These are phyloP conservation scores for Aspergillus heteromorphus DNA, from an alignment of 495 filamentous ascomycete genomes.

Conservation along the genomic window DNA sequence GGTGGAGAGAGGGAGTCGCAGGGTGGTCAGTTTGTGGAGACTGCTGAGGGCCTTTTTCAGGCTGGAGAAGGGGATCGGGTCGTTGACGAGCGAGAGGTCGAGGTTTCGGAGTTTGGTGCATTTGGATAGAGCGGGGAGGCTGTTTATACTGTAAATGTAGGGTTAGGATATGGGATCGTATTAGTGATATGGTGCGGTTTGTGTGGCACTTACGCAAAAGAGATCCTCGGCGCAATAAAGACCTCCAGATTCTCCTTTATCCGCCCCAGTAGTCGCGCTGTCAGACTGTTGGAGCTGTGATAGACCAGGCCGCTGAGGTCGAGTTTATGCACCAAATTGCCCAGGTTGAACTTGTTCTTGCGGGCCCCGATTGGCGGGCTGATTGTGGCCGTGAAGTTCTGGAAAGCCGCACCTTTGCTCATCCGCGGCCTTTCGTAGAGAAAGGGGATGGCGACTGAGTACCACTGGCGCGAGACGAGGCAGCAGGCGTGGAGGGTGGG, in stretches of 20 bases:
- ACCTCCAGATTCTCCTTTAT: slow-evolving; percentile 52
- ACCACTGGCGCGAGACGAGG: slow-evolving; percentile 61
- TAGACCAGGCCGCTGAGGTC: slow-evolving; percentile 59
- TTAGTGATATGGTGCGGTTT: background rate
- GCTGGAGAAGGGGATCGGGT: slow-evolving; percentile 44
- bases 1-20: slow-evolving; percentile 55
- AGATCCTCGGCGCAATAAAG: slow-evolving; percentile 61
- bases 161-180: background rate
- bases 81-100: slow-evolving; percentile 55
- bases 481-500: slow-evolving; percentile 47
- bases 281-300: slow-evolving; percentile 59
- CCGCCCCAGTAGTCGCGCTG: slow-evolving; percentile 57
- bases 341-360: slow-evolving; percentile 49
- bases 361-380: slow-evolving; percentile 56
- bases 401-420: slow-evolving; percentile 46
- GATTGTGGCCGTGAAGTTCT: slow-evolving; percentile 54
- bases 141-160: slow-evolving; percentile 43
- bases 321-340: slow-evolving; percentile 50
- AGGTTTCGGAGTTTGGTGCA: slow-evolving; percentile 50
- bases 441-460: slow-evolving; percentile 46
- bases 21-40: slow-evolving; percentile 40
- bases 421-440: slow-evolving; percentile 55
- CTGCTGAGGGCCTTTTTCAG: slow-evolving; percentile 50
- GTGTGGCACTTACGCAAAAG: slow-evolving; percentile 46
- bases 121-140: slow-evolving; percentile 58